phyloP scores from a whole-genome alignment of 1,284 basidiomycete genomes.

The Ceratobasidium papillatum region DNA sequence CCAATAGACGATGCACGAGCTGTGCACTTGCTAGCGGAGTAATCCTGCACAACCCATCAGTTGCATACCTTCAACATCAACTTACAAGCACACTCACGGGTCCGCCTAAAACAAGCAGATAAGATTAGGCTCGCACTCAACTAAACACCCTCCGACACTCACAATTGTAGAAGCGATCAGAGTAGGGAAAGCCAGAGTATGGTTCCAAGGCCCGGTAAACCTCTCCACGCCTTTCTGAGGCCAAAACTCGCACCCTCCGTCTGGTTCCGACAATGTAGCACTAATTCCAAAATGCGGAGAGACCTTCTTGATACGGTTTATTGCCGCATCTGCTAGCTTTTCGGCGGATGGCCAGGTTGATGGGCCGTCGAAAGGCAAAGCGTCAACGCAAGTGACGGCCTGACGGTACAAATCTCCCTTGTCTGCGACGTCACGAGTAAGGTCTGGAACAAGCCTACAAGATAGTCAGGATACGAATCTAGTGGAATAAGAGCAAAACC shows the following conservation, averaged over 20 bases:
- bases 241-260: slow-evolving; percentile 45
- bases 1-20: slow-evolving; percentile 1
- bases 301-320: slow-evolving; percentile 20
- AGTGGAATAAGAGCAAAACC: neutral
- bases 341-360: slow-evolving; percentile 14
- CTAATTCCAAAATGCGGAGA: slow-evolving; percentile 41
- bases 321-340: slow-evolving; percentile 25
- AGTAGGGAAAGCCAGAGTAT: slow-evolving; percentile 24
- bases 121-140: neutral
- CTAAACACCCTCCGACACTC: neutral
- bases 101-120: neutral
- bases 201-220: slow-evolving; percentile 44
- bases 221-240: slow-evolving; percentile 39
- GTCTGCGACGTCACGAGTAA: neutral
- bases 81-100: neutral
- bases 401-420: slow-evolving; percentile 8
- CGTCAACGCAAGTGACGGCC: slow-evolving; percentile 11
- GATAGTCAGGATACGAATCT: neutral
- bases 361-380: slow-evolving; percentile 13
- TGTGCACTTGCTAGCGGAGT: slow-evolving; percentile 22
- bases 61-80: neutral
- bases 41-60: neutral
- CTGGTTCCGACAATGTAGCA: slow-evolving; percentile 41
- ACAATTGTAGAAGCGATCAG: slow-evolving; percentile 37
- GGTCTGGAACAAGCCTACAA: slow-evolving; percentile 3